Percentiles rank a stretch among this genome's conserved stretches.
Evolutionary conservation across 2,329 filamentous ascomycete genomes (phyloP).

Genomic region (Aureobasidium melanogenum): DNA sequence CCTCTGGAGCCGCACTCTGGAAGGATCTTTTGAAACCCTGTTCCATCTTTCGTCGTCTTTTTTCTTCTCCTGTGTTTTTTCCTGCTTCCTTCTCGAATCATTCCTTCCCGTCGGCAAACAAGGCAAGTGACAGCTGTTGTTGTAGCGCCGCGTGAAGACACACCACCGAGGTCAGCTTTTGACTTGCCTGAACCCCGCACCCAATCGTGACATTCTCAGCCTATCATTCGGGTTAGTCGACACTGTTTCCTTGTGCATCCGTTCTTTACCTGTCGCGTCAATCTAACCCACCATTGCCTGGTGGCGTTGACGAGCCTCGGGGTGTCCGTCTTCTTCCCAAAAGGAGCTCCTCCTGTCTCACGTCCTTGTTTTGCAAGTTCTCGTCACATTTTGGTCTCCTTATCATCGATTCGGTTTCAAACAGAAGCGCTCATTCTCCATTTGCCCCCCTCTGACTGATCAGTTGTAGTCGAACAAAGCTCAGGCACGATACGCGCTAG

Average conservation of each 20-base stretch:
- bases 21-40: not conserved
- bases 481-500: constrained; percentile 5
- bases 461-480: constrained; percentile 5
- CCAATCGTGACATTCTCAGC: constrained; percentile 3
- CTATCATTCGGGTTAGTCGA: constrained; percentile 8
- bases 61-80: not conserved
- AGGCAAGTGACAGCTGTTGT: constrained; percentile 8
- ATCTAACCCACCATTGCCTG: not conserved
- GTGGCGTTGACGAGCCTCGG: constrained; percentile 9
- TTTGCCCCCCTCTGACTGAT: not conserved
- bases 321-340: constrained; percentile 5
- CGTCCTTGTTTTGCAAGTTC: constrained; percentile 7
- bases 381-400: constrained; percentile 8
- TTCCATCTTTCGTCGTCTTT: not conserved
- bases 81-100: not conserved
- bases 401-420: not conserved
- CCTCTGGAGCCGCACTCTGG: not conserved
- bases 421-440: not conserved
- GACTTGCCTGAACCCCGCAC: constrained; percentile 11
- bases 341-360: constrained; percentile 4
- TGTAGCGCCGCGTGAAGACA: constrained; percentile 10
- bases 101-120: constrained; percentile 4
- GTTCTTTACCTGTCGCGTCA: not conserved
- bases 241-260: constrained; percentile 2
- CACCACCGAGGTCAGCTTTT: constrained; percentile 3